Evolutionary conservation across 2,329 filamentous ascomycete genomes (phyloP).

Genomic region (Waltergamsia citrina): DNA sequence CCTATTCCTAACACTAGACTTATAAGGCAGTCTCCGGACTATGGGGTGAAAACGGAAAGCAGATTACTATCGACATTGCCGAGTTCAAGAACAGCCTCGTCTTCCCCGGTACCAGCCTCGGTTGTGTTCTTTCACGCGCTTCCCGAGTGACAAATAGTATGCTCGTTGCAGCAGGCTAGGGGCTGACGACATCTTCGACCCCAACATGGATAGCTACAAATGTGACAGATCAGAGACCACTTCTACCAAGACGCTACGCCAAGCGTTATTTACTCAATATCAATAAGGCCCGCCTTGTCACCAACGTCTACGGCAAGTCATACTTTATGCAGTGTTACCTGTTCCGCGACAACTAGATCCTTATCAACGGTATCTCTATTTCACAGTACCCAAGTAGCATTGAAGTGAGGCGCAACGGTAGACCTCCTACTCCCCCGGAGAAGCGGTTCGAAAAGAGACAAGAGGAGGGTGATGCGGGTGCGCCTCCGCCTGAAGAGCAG

Average conservation of each 20-base stretch:
- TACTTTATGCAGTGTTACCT: slow-evolving; percentile 37
- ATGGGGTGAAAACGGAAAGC: slow-evolving; percentile 36
- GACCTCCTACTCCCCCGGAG: slow-evolving; percentile 5
- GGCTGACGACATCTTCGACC: slow-evolving; percentile 18
- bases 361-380: slow-evolving; percentile 36
- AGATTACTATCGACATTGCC: slow-evolving; percentile 43
- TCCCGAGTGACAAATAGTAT: slow-evolving; percentile 63
- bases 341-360: slow-evolving; percentile 35
- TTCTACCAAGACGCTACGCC: slow-evolving; percentile 28
- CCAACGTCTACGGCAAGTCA: slow-evolving; percentile 30
- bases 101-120: slow-evolving; percentile 80
- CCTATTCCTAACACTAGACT: no score
- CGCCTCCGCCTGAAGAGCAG: background rate
- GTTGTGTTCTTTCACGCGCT: slow-evolving; percentile 61
- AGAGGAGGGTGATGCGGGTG: background rate
- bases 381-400: slow-evolving; percentile 29
- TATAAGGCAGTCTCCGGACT: slow-evolving; percentile 57
- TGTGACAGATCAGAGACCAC: slow-evolving; percentile 26
- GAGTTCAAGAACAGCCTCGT: slow-evolving; percentile 86
- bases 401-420: slow-evolving; percentile 6
- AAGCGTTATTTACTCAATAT: slow-evolving; percentile 27
- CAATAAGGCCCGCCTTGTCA: slow-evolving; percentile 29
- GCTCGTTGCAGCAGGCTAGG: slow-evolving; percentile 74
- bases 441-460: background rate
- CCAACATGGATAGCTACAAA: slow-evolving; percentile 23